Evolutionary conservation across 2,329 filamentous ascomycete species (phyloP), one percentile per base, ranked within the genome.

Genomic region (Cordyceps pruinosa): DNA sequence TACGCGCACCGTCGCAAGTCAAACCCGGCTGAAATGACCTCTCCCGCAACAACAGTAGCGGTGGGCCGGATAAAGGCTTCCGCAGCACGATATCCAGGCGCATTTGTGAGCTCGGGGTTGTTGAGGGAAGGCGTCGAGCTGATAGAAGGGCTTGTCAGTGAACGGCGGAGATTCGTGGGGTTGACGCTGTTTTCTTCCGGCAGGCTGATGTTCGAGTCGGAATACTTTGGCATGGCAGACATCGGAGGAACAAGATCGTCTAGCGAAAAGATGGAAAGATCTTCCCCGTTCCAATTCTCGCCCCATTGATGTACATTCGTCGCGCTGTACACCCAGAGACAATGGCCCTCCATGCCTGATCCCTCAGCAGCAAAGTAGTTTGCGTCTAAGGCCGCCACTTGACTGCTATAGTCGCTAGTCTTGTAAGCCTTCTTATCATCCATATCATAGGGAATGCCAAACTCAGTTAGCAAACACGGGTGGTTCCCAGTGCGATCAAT

Each of bases 371-470:
- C 94, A 73, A 87, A 99, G 69, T 96, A 90, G 69, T 97, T 99
- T 54, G 95, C 94, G 72, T 99, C 94, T 77, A 99, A 87, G 7
- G 94, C 94, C 2, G 89, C 85, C 34, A 88, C 89, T 70, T 99
- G 94, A 65, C 90, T 96, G 45, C 88, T 87, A 72, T 96, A 99
- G 70, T 99, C 89, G 8, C 95, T 94, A 6, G 90, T 96, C 72
- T 90, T 89, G 74, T 99, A 99, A 1, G 94, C 94, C 66, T 94
- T 80, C 72, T 96, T 92, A 63, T 96, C 86, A 67, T 99, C 93
- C 95, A 99, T 97, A 68, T 99, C 94, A 68, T 96, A 99, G 0
- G 94, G 94, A 58, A 99, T 97, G 8, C 94, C 94, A 66, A 97
- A 97, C 69, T 99, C 94, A 1, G 90, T 95, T 70, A 97, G 84